Evolutionary conservation across 805 yeast genomes (phyloP), one percentile per base, ranked within the genome.

Genomic region (Yarrowia sp.): DNA sequence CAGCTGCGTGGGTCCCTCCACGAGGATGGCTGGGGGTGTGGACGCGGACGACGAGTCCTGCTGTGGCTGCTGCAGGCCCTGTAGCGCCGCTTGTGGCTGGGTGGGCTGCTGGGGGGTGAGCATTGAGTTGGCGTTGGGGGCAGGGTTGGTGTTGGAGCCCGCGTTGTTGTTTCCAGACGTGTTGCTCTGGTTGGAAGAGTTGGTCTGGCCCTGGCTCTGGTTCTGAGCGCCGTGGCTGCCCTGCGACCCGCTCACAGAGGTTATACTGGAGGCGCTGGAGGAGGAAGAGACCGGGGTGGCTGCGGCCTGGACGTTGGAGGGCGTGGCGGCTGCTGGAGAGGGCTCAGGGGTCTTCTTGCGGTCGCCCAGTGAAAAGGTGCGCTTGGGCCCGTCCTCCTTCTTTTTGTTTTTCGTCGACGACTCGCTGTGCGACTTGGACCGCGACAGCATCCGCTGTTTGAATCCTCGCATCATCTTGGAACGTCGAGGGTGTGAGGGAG

Each of bases 371-470:
- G 66, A 61, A 24, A 61, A 61, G 17, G 66, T 46, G 55, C 66
- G 53, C 46, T 61, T 61, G 36, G 66, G 55, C 5, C 55, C 55
- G 20, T 61, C 66, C 55, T 68, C 70, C 64, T 68, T 67, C 63
- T 68, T 68, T 56, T 68, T 68, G 42, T 66, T 49, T 40, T 68
- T 68, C 20, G 58, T 39, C 40, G 71, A 68, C 42, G 71, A 58
- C 43, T 71, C 73, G 68, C 69, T 70, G 56, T 70, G 64, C 58
- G 69, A 69, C 66, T 71, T 70, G 47, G 73, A 71, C 38, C 73
- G 71, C 67, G 73, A 71, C 58, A 72, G 72, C 70, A 73, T 72
- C 39, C 75, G 75, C 70, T 73, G 75, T 55, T 73, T 74, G 68
- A 73, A 72, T 64, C 75, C 75, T 69, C 72, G 73, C 75, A 73